Conservation (phyloP, 345 rosid genomes). For the Aegle marmelos region DNA sequence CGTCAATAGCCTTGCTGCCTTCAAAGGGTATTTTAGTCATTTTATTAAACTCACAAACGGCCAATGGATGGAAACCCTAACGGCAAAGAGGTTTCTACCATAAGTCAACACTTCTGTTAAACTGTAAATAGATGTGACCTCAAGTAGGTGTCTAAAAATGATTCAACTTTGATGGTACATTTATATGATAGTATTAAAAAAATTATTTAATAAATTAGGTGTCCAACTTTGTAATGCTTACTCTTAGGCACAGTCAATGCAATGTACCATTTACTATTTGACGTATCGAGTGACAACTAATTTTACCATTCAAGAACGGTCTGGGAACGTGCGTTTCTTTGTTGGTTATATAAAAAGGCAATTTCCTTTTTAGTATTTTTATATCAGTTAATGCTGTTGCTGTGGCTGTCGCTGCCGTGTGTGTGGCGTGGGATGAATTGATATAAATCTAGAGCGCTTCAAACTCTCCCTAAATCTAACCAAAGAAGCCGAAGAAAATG, state of each 20-base stretch:
- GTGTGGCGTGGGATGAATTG: neutral
- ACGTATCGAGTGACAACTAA: neutral
- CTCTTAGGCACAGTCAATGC: neutral
- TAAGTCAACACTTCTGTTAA: no score
- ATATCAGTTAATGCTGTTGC: neutral
- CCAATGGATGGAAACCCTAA: no score
- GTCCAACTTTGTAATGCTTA: neutral
- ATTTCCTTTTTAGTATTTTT: neutral
- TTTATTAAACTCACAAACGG: no score
- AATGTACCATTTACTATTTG: no score
- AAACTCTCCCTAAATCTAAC: neutral
- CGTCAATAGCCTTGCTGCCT: no score
- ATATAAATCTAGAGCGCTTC: neutral
- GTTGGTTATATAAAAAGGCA: neutral
- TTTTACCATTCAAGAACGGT: no score
- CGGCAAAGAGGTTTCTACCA: no score
- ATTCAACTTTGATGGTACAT: neutral
- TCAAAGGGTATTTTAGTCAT: no score
- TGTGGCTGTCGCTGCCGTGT: neutral
- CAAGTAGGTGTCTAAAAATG: no score
- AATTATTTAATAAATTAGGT: no score
- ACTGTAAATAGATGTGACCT: no score
- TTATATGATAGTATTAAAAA: no score
- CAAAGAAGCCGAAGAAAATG: neutral
- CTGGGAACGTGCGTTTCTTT: neutral